Evolutionary conservation across 2,329 filamentous ascomycete species (phyloP).

Genomic region (Aureobasidium sp.): DNA sequence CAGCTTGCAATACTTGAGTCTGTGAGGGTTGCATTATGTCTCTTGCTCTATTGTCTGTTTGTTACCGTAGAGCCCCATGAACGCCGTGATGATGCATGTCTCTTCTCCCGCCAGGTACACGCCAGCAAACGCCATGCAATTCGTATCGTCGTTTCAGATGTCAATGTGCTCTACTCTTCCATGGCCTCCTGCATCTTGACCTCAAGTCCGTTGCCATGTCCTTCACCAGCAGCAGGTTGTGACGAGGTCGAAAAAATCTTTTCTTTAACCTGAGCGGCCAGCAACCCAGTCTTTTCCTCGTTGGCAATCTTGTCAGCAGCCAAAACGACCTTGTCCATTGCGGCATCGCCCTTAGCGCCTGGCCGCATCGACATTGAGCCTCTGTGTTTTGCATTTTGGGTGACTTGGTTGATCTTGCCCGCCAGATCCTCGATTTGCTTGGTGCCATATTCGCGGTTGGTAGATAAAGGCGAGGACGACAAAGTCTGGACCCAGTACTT

Average conservation of each 20-base stretch:
- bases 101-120: neutral
- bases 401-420: constrained; percentile 60
- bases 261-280: constrained; percentile 57
- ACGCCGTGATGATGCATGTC: constrained; percentile 12
- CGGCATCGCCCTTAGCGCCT: constrained; percentile 35
- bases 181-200: constrained; percentile 20
- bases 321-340: constrained; percentile 53
- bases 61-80: too few species aligned
- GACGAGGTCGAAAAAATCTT: constrained; percentile 46
- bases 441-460: constrained; percentile 86
- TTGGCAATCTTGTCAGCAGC: constrained; percentile 56
- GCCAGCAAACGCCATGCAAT: constrained; percentile 12
- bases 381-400: constrained; percentile 29
- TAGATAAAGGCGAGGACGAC: constrained; percentile 80
- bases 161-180: constrained; percentile 9
- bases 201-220: constrained; percentile 16
- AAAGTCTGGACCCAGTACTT: constrained; percentile 99
- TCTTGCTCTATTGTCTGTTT: too few species aligned
- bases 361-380: constrained; percentile 22
- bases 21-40: too few species aligned
- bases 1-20: too few species aligned
- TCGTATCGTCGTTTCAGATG: constrained; percentile 7
- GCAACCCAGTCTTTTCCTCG: constrained; percentile 56
- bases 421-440: constrained; percentile 88
- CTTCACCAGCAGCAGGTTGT: constrained; percentile 16